Percentiles rank a stretch among this genome's conserved stretches.
Conservation (phyloP, 345 rosid species). For the Syzygium jambos region DNA sequence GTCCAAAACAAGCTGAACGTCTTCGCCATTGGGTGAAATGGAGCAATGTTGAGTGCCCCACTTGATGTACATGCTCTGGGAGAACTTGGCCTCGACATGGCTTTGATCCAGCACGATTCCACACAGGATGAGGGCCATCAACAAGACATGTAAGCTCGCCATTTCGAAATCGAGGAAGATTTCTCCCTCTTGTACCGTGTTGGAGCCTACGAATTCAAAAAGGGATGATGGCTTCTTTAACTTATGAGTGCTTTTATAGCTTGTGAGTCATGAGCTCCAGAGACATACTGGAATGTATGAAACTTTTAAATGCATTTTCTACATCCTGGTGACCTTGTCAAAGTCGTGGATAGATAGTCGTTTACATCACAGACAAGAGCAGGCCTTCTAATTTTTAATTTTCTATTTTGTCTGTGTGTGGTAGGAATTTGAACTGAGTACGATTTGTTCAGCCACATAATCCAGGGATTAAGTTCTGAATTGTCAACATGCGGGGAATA, state of each 20-base stretch:
- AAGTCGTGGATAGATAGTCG: not conserved
- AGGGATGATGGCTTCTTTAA: slow-evolving; percentile 6
- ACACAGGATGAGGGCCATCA: slow-evolving; percentile 17
- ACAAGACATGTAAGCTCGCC: slow-evolving; percentile 16
- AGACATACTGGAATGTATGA: not conserved
- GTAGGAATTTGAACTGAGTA: not conserved
- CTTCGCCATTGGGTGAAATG: slow-evolving; percentile 21
- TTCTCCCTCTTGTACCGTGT: not conserved
- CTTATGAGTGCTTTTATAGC: not conserved
- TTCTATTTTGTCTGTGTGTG: not conserved
- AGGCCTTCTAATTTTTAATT: not conserved
- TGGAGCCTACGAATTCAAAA: slow-evolving; percentile 1
- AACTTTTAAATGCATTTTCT: not conserved
- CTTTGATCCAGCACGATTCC: slow-evolving; percentile 22
- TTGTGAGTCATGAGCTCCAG: not conserved
- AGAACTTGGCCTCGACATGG: slow-evolving; percentile 33
- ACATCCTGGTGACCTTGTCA: not conserved
- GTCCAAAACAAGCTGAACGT: slow-evolving; percentile 54
- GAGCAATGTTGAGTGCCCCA: slow-evolving; percentile 47
- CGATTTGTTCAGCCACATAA: not conserved
- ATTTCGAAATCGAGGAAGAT: slow-evolving; percentile 13
- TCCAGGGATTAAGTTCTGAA: not conserved
- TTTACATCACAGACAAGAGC: not conserved
- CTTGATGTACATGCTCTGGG: slow-evolving; percentile 43
- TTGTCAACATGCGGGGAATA: not conserved